Conservation (phyloP, 331 rosid genomes). For the Saraca asoca region DNA sequence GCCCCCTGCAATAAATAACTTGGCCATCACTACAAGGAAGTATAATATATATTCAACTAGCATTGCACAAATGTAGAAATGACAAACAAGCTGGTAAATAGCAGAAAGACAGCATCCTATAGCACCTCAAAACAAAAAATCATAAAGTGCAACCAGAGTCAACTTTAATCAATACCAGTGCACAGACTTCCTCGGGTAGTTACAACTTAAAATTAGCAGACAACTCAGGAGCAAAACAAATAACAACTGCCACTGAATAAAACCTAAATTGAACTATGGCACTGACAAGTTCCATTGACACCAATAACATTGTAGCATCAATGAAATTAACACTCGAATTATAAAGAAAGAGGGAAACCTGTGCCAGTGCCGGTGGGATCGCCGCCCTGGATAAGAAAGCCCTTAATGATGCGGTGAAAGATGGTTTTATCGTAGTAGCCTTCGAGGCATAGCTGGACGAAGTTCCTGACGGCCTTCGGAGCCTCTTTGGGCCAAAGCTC, state of each 20-base stretch:
- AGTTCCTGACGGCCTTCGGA: conserved; percentile 88
- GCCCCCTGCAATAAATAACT: conserved; percentile 60
- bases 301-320: neutral
- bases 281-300: neutral
- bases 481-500: conserved; percentile 98
- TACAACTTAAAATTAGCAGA: neutral
- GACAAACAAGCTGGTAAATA: neutral
- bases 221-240: neutral
- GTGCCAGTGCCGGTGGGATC: conserved; percentile 93
- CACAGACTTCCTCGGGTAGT: neutral
- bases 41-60: neutral
- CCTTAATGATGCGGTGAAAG: conserved; percentile 86
- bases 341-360: conserved; percentile 41
- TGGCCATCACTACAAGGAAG: neutral
- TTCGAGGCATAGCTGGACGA: conserved; percentile 97
- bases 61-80: conserved; percentile 2
- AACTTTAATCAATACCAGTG: neutral
- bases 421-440: conserved; percentile 72
- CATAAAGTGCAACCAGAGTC: neutral
- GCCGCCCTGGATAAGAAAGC: conserved; percentile 79
- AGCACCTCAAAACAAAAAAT: neutral
- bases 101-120: neutral
- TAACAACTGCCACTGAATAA: neutral
- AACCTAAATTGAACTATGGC: neutral
- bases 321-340: no score